Percentiles rank a stretch among this genome's conserved stretches.
These are phyloP conservation scores for Candida manassasensis DNA, from an alignment of 805 yeast species.

Conservation along the genomic window DNA sequence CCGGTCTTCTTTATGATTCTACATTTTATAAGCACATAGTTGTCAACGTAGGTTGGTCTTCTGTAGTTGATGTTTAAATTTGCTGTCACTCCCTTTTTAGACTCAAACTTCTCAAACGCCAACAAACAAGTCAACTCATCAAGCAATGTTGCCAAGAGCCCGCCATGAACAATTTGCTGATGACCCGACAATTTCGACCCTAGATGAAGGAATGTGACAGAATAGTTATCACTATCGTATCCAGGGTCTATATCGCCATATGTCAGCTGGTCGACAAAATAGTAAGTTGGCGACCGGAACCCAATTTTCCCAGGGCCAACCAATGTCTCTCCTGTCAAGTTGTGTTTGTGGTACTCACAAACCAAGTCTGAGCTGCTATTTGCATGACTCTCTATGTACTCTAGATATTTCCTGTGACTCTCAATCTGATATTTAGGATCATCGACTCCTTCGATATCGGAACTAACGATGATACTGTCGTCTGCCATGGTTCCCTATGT, in stretches of 20 bases:
- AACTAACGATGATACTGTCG: slow-evolving; percentile 1
- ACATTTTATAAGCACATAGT: slow-evolving; percentile 32
- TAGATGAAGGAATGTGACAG: slow-evolving; percentile 36
- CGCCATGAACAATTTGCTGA: slow-evolving; percentile 39
- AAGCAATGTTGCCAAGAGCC: slow-evolving; percentile 37
- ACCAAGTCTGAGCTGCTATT: slow-evolving; percentile 9
- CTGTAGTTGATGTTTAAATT: slow-evolving; percentile 38
- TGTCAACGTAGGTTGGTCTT: slow-evolving; percentile 31
- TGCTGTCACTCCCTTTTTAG: slow-evolving; percentile 41
- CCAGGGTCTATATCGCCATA: slow-evolving; percentile 15
- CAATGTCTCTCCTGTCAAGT: slow-evolving; percentile 33
- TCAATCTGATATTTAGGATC: neutral
- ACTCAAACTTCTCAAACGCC: slow-evolving; percentile 37
- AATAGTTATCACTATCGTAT: slow-evolving; percentile 21
- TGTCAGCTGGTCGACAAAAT: slow-evolving; percentile 28
- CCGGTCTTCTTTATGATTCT: slow-evolving; percentile 27
- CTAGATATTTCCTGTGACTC: slow-evolving; percentile 7
- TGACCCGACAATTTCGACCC: slow-evolving; percentile 38
- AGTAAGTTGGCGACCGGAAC: slow-evolving; percentile 29
- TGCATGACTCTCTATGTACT: slow-evolving; percentile 1
- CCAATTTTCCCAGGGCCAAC: slow-evolving; percentile 31
- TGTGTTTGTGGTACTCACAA: slow-evolving; percentile 28
- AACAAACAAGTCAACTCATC: slow-evolving; percentile 41
- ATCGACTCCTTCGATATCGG: slow-evolving; percentile 1
- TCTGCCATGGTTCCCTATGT: slow-evolving; percentile 4